Base-by-base conservation (phyloP, 495 filamentous ascomycete species). In the Penicillium crystallinum region DNA sequence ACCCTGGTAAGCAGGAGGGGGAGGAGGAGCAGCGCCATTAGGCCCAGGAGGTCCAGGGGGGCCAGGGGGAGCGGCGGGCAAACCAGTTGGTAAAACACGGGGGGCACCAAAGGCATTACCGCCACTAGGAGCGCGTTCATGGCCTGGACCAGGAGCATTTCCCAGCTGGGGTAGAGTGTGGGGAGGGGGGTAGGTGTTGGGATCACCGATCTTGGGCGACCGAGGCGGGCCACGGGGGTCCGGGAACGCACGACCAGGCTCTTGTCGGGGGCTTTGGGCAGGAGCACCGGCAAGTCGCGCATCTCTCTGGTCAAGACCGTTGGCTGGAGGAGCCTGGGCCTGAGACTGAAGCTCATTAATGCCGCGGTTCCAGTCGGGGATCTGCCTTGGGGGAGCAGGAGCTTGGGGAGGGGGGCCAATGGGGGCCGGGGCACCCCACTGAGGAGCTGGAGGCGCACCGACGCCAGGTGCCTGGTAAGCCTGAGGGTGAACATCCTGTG, bases 401-500 rank as follows among this genome's bases (percentile, higher is more conserved):
- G 79, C 77, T 45, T 84, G 79, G 12, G 80, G 78, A 54, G 86
- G 76, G 12, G 77, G 76, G 41, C 83, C 81, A 52, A 84, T 84
- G 21, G 77, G 81, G 61, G 77, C 82, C 31, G 81, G 83, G 40
- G 83, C 79, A 43, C 84, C 85, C 90, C 90, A 97, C 61, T 96
- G 89, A 49, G 91, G 92, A 22, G 87, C 89, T 10, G 88, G 86
- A 34, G 87, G 86, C 10, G 75, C 80, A 35, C 82, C 81, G 25
- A 84, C 81, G 25, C 88, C 87, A 45, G 84, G 75, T 38, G 79
- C 78, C 62, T 91, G 87, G 59, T 95, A 92, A 18, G 88, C 85
- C 61, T 91, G 87, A 31, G 89, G 89, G 52, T 88, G 86, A n/a
- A 91, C 86, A 67, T 92, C 88, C 67, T 91, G 88, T 12, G 88